Base-by-base conservation (phyloP, 108 stramenopile genomes). In the Skeletonema costatum region DNA sequence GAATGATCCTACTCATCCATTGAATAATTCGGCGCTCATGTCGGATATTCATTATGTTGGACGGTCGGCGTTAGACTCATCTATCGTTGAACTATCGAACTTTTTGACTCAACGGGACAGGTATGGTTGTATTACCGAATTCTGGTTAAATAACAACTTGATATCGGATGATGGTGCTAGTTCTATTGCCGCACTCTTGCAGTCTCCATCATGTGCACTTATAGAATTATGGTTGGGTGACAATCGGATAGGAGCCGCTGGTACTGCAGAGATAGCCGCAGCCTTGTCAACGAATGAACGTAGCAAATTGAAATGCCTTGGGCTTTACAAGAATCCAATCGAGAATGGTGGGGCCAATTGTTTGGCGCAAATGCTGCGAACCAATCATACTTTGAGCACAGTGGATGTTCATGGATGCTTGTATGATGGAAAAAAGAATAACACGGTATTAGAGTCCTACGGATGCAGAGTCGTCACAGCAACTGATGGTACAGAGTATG, bases 341-440 rank as follows among this genome's bases (percentile, higher is more conserved):
- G 70, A 65, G 36, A 82, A 82, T 68, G 81, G 60, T 3, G 81
- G 81, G 32, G 81, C 81, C 1, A 68, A 64, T 6, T 75, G 74
- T 50, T 60, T 82, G 32, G 81, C 74, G 4, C 81, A 82, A 17
- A 82, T 82, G 81, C 14, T 82, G 14, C 29, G 81, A n/a, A 63
- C 16, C 38, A 82, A 82, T 67, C 81, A 82, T 71, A 65, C 38
- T 13, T 67, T 82, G 71, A 66, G 48, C 32, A 82, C 74, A 8
- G 66, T 82, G 21, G 81, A 75, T 53, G 71, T 82, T 13, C 81
- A 82, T 62, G 81, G 81, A 42, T 82, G 81, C 65, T 50, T 70
- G 62, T 70, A 39, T 70, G 48, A 77, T 25, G 50, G 10, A n/a
- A 50, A 64, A 11, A 70, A 35, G 60, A 44, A 35, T 13, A 9